Evolutionary conservation across 192 early-diverging fungal species (phyloP), one percentile per base, ranked within the genome.

Genomic region (Coemansia sp.): DNA sequence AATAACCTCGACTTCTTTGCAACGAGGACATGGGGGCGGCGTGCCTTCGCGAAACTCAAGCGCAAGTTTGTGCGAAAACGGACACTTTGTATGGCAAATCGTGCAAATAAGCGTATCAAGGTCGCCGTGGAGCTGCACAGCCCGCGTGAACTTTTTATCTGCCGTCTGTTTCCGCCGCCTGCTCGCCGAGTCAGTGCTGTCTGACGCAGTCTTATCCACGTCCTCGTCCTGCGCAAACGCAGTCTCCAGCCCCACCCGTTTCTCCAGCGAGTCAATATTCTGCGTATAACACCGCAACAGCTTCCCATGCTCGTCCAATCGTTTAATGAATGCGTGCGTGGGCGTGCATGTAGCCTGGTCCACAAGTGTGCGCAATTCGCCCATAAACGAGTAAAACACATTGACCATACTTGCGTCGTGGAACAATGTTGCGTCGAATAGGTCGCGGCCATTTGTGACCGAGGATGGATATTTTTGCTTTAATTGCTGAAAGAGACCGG

Each of bases 191-290:
- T 42, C 15, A 14, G 12, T n/a, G 12, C 12, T 15, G 14, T 19
- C 5, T n/a, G n/a, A n/a, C n/a, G n/a, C n/a, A n/a, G 53, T 21
- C 15, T 26, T 42, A n/a, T 14, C 49, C 1, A n/a, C 22, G 58
- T 40, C 65, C 51, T 69, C 47, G 60, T 11, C 2, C 8, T 25
- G n/a, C n/a, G 11, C 59, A 14, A 28, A 64, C 59, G 22, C 80
- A 68, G 85, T 86, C 34, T 86, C 82, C 62, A 93, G 60, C 14
- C 88, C 87, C 3, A 91, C 79, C 14, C 85, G 83, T 50, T 86
- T 85, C 68, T 98, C 95, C 11, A 98, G 80, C 65, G 91, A 88
- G 65, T 98, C 97, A 61, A 97, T 97, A 74, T 98, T 98, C 78
- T 96, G 96, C 12, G 97, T 97, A 57, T 98, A 98, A 72, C 92